phyloP scores from a whole-genome alignment of 2,329 filamentous ascomycete species.

The Eutypa lata region DNA sequence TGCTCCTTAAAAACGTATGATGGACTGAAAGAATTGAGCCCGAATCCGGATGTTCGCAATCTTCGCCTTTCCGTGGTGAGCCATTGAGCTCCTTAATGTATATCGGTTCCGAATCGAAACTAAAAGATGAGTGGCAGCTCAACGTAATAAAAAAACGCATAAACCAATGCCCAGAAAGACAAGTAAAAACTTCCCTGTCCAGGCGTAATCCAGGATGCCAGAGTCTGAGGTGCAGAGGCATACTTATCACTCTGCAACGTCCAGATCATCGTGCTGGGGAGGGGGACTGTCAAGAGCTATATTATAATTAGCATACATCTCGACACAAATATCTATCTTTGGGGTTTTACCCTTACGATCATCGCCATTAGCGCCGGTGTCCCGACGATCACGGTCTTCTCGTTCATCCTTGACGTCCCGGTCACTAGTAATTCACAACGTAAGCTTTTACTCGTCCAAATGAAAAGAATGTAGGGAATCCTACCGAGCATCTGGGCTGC shows the following conservation, averaged over 20 bases:
- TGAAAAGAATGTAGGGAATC: constrained; percentile 5
- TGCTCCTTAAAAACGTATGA: background rate
- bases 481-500: constrained; percentile 57
- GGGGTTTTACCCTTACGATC: constrained; percentile 75
- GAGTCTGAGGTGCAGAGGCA: constrained; percentile 12
- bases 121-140: constrained; percentile 29
- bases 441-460: constrained; percentile 6
- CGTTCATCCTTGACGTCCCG: constrained; percentile 62
- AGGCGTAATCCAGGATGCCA: constrained; percentile 11
- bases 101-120: constrained; percentile 15
- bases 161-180: constrained; percentile 14
- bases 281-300: constrained; percentile 71
- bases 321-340: constrained; percentile 14
- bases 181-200: constrained; percentile 13
- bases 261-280: constrained; percentile 87
- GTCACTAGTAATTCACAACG: constrained; percentile 33
- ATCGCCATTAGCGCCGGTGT: constrained; percentile 78
- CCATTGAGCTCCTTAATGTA: background rate
- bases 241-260: constrained; percentile 74
- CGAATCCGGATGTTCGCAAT: background rate
- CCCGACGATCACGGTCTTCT: constrained; percentile 70
- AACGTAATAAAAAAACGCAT: constrained; percentile 18
- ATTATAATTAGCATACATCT: constrained; percentile 12
- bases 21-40: background rate
- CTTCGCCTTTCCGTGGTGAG: background rate